Percentiles rank a stretch among this genome's conserved stretches.
Conservation (phyloP, 2,329 filamentous ascomycete species). For the Stachybotrys chlorohalonatus region DNA sequence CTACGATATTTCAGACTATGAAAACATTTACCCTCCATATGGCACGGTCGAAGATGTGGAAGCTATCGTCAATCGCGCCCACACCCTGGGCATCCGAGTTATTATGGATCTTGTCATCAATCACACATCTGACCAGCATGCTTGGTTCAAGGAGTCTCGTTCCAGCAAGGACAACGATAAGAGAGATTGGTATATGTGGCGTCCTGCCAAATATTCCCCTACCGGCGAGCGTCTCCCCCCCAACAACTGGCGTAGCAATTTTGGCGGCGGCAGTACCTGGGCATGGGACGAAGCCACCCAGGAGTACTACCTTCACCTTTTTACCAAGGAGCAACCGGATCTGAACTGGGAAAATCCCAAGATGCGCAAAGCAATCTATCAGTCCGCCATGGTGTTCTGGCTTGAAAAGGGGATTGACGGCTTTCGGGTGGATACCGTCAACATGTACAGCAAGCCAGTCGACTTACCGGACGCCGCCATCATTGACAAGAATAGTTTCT, state of each 20-base stretch:
- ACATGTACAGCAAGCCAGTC: conserved; percentile 59
- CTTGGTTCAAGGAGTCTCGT: conserved; percentile 61
- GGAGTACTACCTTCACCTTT: conserved; percentile 72
- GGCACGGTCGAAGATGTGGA: conserved; percentile 60
- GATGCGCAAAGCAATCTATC: conserved; percentile 60
- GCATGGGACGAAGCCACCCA: conserved; percentile 61
- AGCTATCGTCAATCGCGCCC: conserved; percentile 47
- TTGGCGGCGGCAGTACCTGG: conserved; percentile 54
- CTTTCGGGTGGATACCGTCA: conserved; percentile 68
- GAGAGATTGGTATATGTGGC: conserved; percentile 60
- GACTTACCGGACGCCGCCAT: conserved; percentile 50
- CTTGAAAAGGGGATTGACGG: conserved; percentile 63
- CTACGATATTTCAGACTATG: conserved; percentile 62
- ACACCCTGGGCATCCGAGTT: conserved; percentile 56
- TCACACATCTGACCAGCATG: conserved; percentile 63
- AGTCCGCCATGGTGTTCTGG: conserved; percentile 70
- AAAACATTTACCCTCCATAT: conserved; percentile 55
- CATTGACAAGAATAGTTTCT: conserved; percentile 31
- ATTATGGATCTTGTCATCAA: conserved; percentile 73
- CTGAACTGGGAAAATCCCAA: conserved; percentile 75
- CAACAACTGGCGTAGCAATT: conserved; percentile 65
- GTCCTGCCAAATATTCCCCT: conserved; percentile 39
- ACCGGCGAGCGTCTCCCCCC: conserved; percentile 58
- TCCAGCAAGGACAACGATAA: conserved; percentile 53
- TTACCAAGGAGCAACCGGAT: conserved; percentile 68